These are phyloP conservation scores for Asterochloris erici DNA, from an alignment of 139 green algal genomes.

Conservation along the genomic window DNA sequence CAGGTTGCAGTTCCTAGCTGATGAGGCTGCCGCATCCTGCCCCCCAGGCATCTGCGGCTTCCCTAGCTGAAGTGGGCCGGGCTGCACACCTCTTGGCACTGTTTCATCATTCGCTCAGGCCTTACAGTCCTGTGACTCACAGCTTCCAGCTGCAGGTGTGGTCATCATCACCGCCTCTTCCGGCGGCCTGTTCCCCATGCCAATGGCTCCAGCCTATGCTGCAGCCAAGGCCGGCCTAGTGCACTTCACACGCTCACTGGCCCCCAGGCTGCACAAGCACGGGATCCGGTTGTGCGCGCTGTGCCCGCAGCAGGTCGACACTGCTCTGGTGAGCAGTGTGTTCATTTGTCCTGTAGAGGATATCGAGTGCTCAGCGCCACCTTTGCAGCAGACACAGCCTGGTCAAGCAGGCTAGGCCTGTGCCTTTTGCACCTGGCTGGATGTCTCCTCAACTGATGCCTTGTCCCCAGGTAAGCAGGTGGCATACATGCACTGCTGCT, in stretches of 20 bases:
- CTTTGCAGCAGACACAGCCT: too few relatives aligned
- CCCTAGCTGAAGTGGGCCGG: too few relatives aligned
- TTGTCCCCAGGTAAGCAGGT: too few relatives aligned
- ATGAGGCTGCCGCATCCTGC: background rate
- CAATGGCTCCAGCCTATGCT: constrained; percentile 65
- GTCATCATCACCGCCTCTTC: constrained; percentile 69
- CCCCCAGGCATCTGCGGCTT: too few relatives aligned
- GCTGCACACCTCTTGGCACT: too few relatives aligned
- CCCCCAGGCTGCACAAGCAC: constrained; percentile 24
- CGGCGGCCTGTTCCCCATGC: constrained; percentile 72
- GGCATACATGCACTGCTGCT: too few relatives aligned
- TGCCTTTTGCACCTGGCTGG: too few relatives aligned
- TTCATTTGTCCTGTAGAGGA: background rate
- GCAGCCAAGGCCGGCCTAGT: constrained; percentile 72
- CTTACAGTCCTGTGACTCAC: too few relatives aligned
- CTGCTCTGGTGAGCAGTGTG: constrained; percentile 44
- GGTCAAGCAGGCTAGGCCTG: too few relatives aligned
- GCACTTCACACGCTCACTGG: constrained; percentile 57
- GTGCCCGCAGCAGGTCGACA: constrained; percentile 71
- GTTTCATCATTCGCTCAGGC: too few relatives aligned
- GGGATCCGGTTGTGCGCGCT: constrained; percentile 51
- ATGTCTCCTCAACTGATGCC: too few relatives aligned
- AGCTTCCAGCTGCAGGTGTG: background rate
- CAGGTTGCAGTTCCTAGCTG: background rate
- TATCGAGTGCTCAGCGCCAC: too few relatives aligned